phyloP scores from a whole-genome alignment of 768 basidiomycete species.

The Sarcodon aspratus region DNA sequence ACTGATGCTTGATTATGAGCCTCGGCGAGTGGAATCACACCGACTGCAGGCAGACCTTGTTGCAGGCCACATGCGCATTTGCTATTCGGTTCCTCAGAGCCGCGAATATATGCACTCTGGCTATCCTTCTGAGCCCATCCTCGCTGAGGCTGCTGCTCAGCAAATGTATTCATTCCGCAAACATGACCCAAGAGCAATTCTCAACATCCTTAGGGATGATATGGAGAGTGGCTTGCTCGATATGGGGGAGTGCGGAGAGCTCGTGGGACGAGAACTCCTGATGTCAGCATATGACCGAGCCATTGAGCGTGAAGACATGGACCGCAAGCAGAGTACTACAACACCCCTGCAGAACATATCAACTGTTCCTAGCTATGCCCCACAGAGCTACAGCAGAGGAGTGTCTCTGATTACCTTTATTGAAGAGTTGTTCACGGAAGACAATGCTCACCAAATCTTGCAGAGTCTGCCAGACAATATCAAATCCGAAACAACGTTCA shows the following conservation, averaged over 20 bases:
- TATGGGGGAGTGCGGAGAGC: constrained; percentile 12
- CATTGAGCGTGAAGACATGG: not conserved
- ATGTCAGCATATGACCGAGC: constrained; percentile 13
- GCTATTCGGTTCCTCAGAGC: constrained; percentile 14
- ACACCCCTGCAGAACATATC: no score
- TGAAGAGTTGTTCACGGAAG: constrained; percentile 8
- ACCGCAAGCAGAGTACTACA: no score
- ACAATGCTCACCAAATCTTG: constrained; percentile 8
- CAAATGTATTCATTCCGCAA: constrained; percentile 3
- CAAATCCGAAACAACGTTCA: not conserved
- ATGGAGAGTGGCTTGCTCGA: constrained; percentile 7
- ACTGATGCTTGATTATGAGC: constrained; percentile 8
- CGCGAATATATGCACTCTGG: constrained; percentile 15
- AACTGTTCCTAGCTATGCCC: no score
- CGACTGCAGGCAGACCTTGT: constrained; percentile 7
- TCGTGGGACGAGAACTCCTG: constrained; percentile 15
- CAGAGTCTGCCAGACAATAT: constrained; percentile 13
- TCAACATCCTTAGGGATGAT: constrained; percentile 1
- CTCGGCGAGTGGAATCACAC: not conserved
- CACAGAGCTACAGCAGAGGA: constrained; percentile 9
- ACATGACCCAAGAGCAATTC: not conserved
- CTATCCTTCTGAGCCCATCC: constrained; percentile 23
- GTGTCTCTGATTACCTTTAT: constrained; percentile 12
- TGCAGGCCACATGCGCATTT: constrained; percentile 16
- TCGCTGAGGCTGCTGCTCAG: no score